Evolutionary conservation across 208 protist species (phyloP).

Genomic region (Trypanosoma platydactyli): DNA sequence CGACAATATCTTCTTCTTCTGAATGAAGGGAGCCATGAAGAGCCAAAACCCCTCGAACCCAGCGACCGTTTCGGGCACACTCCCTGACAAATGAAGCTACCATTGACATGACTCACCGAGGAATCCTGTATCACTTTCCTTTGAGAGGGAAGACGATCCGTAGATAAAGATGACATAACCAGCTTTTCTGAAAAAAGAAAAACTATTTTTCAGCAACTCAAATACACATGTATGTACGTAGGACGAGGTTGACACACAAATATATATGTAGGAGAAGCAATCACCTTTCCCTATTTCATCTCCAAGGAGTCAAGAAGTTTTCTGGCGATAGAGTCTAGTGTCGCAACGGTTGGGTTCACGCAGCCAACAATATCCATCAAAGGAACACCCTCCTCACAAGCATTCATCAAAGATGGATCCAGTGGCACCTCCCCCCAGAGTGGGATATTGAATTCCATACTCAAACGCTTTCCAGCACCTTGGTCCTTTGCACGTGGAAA

Average conservation of each 20-base stretch:
- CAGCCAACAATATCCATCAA: slow-evolving; percentile 47
- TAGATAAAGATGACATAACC: neutral
- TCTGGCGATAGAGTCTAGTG: slow-evolving; percentile 42
- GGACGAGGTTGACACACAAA: neutral
- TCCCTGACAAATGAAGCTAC: slow-evolving; percentile 65
- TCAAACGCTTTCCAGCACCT: slow-evolving; percentile 76
- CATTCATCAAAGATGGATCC: slow-evolving; percentile 90
- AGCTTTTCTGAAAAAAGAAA: neutral
- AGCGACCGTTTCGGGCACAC: slow-evolving; percentile 57
- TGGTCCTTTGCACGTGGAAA: slow-evolving; percentile 73
- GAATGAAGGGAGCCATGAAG: slow-evolving; percentile 37
- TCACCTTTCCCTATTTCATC: slow-evolving; percentile 18
- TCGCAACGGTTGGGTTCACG: slow-evolving; percentile 49
- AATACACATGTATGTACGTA: neutral
- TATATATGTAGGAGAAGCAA: slow-evolving; percentile 8
- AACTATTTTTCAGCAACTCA: neutral
- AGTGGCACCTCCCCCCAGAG: slow-evolving; percentile 88
- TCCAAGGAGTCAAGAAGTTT: slow-evolving; percentile 45
- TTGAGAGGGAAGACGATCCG: neutral
- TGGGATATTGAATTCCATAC: slow-evolving; percentile 79
- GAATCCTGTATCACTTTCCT: neutral
- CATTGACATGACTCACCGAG: slow-evolving; percentile 43
- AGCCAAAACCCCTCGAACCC: slow-evolving; percentile 67
- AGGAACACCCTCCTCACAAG: slow-evolving; percentile 87
- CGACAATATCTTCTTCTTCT: slow-evolving; percentile 25